A percentile compares a stretch with the other conserved stretches of the same genome.
phyloP scores from a whole-genome alignment of 2,329 filamentous ascomycete genomes.

The Colletotrichum costaricense region DNA sequence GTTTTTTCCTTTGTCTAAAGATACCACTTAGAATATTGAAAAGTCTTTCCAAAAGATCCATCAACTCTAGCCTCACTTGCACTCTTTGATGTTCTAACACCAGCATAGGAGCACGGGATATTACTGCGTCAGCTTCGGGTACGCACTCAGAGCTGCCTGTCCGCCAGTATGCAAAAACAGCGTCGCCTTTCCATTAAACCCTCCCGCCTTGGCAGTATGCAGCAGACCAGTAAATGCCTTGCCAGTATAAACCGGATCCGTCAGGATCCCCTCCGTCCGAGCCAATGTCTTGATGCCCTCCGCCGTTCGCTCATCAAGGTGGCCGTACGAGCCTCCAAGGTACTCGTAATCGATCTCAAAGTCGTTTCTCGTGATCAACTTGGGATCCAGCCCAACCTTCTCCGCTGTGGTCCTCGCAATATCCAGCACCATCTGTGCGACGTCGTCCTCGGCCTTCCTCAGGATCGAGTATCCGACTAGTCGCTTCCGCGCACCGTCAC shows the following conservation, averaged over 20 bases:
- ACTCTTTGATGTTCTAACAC: not conserved
- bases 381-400: conserved; percentile 15
- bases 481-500: not conserved
- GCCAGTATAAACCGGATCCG: conserved; percentile 32
- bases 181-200: conserved; percentile 6
- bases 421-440: not conserved
- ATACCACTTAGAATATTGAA: conserved; percentile 25
- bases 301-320: conserved; percentile 22
- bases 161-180: conserved; percentile 37
- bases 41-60: not conserved
- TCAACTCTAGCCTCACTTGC: not conserved
- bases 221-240: conserved; percentile 34
- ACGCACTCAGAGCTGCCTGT: conserved; percentile 30
- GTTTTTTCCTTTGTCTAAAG: conserved; percentile 12
- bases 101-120: not conserved
- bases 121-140: conserved; percentile 2
- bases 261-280: conserved; percentile 22
- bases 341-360: conserved; percentile 27
- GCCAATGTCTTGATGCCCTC: conserved; percentile 28
- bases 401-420: conserved; percentile 21
- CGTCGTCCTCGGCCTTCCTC: not conserved
- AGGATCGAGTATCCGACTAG: conserved; percentile 26
- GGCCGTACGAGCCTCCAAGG: conserved; percentile 19
- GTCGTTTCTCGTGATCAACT: conserved; percentile 20
- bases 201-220: conserved; percentile 16